Base-by-base conservation (phyloP, 805 yeast species). In the Myxozyma lipomycoides region DNA sequence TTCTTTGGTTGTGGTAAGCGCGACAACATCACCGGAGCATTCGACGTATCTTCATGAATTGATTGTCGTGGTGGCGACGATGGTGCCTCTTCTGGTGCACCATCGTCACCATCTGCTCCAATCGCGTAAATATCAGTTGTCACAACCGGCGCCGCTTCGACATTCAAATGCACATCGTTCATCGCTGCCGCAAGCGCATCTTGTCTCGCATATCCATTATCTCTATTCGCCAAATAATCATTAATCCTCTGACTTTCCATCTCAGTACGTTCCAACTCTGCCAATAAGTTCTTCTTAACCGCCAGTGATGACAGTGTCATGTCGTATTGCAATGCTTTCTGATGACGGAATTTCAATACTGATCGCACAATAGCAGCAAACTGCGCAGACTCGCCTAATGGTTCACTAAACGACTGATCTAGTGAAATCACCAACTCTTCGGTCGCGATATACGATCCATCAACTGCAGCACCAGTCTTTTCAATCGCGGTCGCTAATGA, bases 381-480 rank as follows among this genome's bases (percentile, higher is more conserved):
- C 61, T 83, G 86, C 1, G 81, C 86, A n/a, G 81, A 78, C 62
- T 83, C 88, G 1, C 82, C 82, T 42, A 83, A 67, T 2, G 87
- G 87, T 62, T 83, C 88, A 5, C 79, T 74, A 60, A 82, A 82
- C 48, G 79, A 78, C 1, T 79, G 74, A 45, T 78, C 79, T 44
- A 83, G 66, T 34, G 77, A 76, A 10, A 73, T 67, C 3, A 80
- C 76, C 9, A 83, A 71, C 1, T 75, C 64, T 60, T 80, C 71
- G 55, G 81, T 70, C n/a, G 80, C 64, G 55, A 79, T 64, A 62
- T 73, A 74, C 41, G 72, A 50, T 69, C 76, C 77, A 66, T 93
- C 98, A 56, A 86, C 82, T 1, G 89, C 84, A 62, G 86, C 89
- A 1, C 98, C 97, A 25, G 88, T 78, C 55, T 81, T 80, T 64